These are phyloP conservation scores for Benincasa hispida DNA, from an alignment of 306 rosid genomes.

Conservation along the genomic window DNA sequence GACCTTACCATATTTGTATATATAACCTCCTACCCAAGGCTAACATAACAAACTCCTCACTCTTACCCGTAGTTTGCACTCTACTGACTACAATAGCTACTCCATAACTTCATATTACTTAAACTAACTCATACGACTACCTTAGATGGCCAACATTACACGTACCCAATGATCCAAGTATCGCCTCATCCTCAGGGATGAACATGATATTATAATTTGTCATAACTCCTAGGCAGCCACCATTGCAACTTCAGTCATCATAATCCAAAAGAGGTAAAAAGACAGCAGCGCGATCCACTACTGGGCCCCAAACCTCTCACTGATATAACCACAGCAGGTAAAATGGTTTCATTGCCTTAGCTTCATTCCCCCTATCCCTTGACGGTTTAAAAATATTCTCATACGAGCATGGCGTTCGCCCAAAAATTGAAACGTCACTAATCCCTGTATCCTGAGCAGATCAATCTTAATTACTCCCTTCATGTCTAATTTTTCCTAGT, in stretches of 20 bases:
- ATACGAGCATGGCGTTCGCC: not conserved
- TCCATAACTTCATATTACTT: not conserved
- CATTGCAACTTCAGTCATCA: not conserved
- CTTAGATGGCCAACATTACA: not conserved
- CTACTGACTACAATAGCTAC: not conserved
- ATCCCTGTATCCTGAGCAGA: not conserved
- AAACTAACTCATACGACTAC: not conserved
- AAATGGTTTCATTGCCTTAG: not conserved
- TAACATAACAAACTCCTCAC: not conserved
- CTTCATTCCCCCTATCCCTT: not conserved
- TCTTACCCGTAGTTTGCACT: not conserved
- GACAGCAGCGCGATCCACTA: not conserved
- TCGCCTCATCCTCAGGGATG: not conserved
- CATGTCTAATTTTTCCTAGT: not conserved
- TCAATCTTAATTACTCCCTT: not conserved
- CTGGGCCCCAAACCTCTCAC: not conserved
- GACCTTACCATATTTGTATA: not conserved
- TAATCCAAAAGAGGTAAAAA: not conserved
- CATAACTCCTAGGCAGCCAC: not conserved
- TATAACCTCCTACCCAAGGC: not conserved
- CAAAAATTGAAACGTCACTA: not conserved
- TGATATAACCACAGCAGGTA: not conserved
- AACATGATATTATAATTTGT: not conserved
- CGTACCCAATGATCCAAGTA: not conserved
- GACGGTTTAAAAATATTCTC: not conserved